phyloP scores from a whole-genome alignment of 495 filamentous ascomycete species.

The Annulohypoxylon stygium region DNA sequence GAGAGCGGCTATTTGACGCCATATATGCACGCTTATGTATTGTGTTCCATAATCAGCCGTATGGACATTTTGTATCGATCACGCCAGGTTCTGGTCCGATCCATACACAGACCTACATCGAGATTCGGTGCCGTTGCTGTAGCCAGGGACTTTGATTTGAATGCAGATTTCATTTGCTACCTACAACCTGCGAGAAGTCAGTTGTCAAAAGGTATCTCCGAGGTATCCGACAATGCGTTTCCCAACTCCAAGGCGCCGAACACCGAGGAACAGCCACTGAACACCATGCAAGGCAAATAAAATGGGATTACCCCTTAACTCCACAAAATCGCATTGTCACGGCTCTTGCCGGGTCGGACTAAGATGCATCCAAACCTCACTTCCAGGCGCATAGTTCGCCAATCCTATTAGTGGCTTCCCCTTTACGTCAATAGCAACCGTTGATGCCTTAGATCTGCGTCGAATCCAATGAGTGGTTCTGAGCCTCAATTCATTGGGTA shows the following conservation, averaged over 20 bases:
- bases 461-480: constrained; percentile 53
- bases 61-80: constrained; percentile 27
- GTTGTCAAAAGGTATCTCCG: constrained; percentile 33
- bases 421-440: constrained; percentile 30
- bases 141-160: constrained; percentile 7
- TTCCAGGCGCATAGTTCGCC: constrained; percentile 53
- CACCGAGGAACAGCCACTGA: constrained; percentile 16
- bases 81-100: constrained; percentile 34
- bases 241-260: constrained; percentile 1
- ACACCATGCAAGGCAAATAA: background rate
- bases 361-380: constrained; percentile 66
- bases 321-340: constrained; percentile 32
- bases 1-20: constrained; percentile 43
- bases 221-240: constrained; percentile 9
- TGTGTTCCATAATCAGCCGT: constrained; percentile 22
- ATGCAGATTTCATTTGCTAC: constrained; percentile 22
- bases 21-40: constrained; percentile 44
- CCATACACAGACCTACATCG: constrained; percentile 20
- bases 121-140: constrained; percentile 11
- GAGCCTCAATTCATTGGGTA: constrained; percentile 61
- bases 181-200: background rate
- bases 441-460: constrained; percentile 32
- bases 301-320: background rate
- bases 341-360: constrained; percentile 53
- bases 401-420: constrained; percentile 46